Percentiles rank a stretch among this genome's conserved stretches.
Evolutionary conservation across 306 rosid genomes (phyloP).

Genomic region (Cercis canadensis): DNA sequence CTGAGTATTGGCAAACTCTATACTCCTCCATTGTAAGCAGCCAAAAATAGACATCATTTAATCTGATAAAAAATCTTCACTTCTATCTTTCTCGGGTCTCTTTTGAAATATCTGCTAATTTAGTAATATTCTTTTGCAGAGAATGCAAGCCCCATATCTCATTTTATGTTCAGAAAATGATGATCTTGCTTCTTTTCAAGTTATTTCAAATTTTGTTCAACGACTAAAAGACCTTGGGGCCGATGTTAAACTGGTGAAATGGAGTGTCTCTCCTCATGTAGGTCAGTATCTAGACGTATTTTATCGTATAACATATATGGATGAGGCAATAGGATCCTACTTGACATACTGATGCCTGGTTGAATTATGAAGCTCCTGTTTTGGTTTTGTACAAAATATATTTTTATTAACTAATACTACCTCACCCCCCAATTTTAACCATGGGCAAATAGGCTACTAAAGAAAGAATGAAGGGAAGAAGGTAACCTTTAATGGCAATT

Average conservation of each 20-base stretch:
- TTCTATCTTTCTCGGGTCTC: constrained; percentile 12
- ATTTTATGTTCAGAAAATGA: constrained; percentile 86
- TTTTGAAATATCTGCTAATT: constrained; percentile 30
- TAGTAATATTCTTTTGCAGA: constrained; percentile 53
- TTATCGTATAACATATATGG: constrained; percentile 6
- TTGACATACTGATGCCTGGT: not conserved
- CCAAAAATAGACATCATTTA: not conserved
- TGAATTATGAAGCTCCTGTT: not conserved
- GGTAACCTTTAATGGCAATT: too few relatives aligned
- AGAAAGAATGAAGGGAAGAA: too few relatives aligned
- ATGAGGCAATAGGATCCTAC: too few relatives aligned
- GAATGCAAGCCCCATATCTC: constrained; percentile 88
- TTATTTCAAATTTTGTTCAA: constrained; percentile 72
- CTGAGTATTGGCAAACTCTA: constrained; percentile 93
- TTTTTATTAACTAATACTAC: too few relatives aligned
- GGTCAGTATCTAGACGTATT: constrained; percentile 60
- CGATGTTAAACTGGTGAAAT: constrained; percentile 78
- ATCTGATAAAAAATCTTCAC: not conserved
- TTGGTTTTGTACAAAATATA: not conserved
- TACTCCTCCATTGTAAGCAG: constrained; percentile 81
- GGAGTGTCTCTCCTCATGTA: constrained; percentile 88
- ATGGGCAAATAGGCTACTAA: too few relatives aligned
- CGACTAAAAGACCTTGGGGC: constrained; percentile 78
- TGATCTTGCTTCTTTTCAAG: constrained; percentile 82
- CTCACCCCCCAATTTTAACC: too few relatives aligned